Percentiles rank a stretch among this genome's conserved stretches.
Conservation (phyloP, 805 yeast genomes). For the Blastobotrys robertii region DNA sequence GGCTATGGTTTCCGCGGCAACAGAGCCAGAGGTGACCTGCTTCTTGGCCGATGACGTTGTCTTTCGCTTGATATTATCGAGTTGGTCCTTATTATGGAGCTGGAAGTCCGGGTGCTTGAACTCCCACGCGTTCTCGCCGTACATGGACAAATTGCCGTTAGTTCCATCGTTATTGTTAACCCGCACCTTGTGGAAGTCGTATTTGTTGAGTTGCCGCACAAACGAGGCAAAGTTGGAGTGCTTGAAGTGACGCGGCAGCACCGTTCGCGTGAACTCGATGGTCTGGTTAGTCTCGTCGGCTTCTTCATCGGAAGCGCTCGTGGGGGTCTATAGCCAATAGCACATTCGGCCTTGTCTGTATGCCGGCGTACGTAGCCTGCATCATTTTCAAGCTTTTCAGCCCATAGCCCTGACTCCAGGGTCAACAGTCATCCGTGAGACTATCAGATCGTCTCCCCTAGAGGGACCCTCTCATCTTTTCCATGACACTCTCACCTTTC, state of each 20-base stretch:
- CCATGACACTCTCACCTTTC: too few relatives aligned
- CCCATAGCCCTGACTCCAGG: too few relatives aligned
- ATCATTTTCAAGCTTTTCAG: too few relatives aligned
- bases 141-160: constrained; percentile 6
- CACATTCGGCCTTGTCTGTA: too few relatives aligned
- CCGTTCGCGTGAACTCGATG: constrained; percentile 78
- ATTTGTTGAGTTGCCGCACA: constrained; percentile 91
- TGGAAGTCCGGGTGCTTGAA: constrained; percentile 86
- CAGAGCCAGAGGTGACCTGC: constrained; percentile 17
- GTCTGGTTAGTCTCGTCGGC: constrained; percentile 35
- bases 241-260: constrained; percentile 86
- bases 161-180: constrained; percentile 2
- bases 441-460: too few relatives aligned
- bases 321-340: background rate
- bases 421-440: too few relatives aligned
- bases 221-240: constrained; percentile 92
- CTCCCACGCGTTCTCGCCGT: constrained; percentile 64
- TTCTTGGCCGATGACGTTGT: constrained; percentile 44
- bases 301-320: too few relatives aligned
- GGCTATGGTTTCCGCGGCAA: constrained; percentile 2
- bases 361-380: too few relatives aligned
- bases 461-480: too few relatives aligned
- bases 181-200: constrained; percentile 94
- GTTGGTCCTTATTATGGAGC: constrained; percentile 61
- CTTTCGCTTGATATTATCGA: constrained; percentile 82